phyloP scores from a whole-genome alignment of 371 early-diverging fungal genomes.

The Globomyces sp. region DNA sequence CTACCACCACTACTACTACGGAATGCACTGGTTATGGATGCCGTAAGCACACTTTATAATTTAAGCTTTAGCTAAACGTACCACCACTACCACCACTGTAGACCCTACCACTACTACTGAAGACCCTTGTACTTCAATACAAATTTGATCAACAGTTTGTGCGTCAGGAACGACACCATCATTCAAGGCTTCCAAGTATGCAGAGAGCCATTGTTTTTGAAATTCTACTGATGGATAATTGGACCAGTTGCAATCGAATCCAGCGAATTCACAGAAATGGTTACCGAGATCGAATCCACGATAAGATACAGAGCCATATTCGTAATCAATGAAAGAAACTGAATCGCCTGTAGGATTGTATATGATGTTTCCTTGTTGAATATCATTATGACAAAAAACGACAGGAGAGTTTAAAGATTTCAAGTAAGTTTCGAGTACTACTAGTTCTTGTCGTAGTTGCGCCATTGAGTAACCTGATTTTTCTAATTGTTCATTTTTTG shows the following conservation, averaged over 20 bases:
- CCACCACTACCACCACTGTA: conserved; percentile 30
- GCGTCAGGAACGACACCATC: conserved; percentile 38
- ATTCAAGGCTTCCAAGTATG: conserved; percentile 40
- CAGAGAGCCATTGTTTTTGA: conserved; percentile 73
- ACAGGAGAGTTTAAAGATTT: conserved; percentile 70
- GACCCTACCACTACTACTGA: conserved; percentile 57
- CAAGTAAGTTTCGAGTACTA: conserved; percentile 55
- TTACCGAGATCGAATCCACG: conserved; percentile 94
- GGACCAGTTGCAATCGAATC: conserved; percentile 90
- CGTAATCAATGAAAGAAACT: conserved; percentile 89
- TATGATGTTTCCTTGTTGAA: conserved; percentile 85
- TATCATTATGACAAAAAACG: conserved; percentile 90
- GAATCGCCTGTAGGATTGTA: conserved; percentile 54
- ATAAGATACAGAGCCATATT: conserved; percentile 84
- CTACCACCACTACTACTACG: too few species aligned
- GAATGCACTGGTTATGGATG: too few species aligned
- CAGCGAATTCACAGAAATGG: conserved; percentile 84
- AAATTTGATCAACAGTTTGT: conserved; percentile 58
- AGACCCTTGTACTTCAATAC: conserved; percentile 75
- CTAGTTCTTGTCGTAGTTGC: conserved; percentile 55
- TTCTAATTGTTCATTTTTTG: conserved; percentile 59
- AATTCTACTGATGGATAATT: conserved; percentile 71
- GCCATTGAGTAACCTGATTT: conserved; percentile 55
- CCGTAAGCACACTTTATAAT: too few species aligned
- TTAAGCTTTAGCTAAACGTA: too few species aligned